phyloP scores from a whole-genome alignment of 176 grass and related monocot species.

The Lolium perenne region DNA sequence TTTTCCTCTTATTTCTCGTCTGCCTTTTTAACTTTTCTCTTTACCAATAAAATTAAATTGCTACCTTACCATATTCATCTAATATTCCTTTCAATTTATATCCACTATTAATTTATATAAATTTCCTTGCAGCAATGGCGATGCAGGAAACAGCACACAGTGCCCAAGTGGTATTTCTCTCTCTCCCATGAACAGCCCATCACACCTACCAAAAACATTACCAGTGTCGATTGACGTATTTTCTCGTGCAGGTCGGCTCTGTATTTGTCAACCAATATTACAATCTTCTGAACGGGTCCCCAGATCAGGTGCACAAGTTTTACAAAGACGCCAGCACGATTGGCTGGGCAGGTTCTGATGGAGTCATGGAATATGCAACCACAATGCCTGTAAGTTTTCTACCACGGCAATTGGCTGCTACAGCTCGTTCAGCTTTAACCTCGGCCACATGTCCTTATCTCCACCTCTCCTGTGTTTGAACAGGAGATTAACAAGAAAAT shows the following conservation, averaged over 20 bases:
- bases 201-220: not conserved
- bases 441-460: not conserved
- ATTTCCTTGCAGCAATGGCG: slow-evolving; percentile 55
- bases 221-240: not conserved
- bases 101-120: not conserved
- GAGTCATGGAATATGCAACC: slow-evolving; percentile 57
- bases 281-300: slow-evolving; percentile 60
- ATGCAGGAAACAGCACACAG: slow-evolving; percentile 35
- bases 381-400: slow-evolving; percentile 59
- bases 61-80: not conserved
- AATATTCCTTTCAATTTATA: not conserved
- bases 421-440: not conserved
- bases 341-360: slow-evolving; percentile 57
- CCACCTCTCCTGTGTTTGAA: slow-evolving; percentile 25
- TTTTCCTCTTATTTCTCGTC: not conserved
- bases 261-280: slow-evolving; percentile 91
- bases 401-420: not conserved
- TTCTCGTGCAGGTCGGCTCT: slow-evolving; percentile 57
- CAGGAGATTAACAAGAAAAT: slow-evolving; percentile 76
- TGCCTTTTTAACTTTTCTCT: not conserved
- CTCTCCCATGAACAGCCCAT: not conserved
- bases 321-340: slow-evolving; percentile 78
- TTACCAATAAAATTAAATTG: not conserved
- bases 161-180: slow-evolving; percentile 54
- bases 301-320: slow-evolving; percentile 78